Evolutionary conservation across 2,329 filamentous ascomycete genomes (phyloP), one percentile per base, ranked within the genome.

Genomic region (Ascochyta koolunga): DNA sequence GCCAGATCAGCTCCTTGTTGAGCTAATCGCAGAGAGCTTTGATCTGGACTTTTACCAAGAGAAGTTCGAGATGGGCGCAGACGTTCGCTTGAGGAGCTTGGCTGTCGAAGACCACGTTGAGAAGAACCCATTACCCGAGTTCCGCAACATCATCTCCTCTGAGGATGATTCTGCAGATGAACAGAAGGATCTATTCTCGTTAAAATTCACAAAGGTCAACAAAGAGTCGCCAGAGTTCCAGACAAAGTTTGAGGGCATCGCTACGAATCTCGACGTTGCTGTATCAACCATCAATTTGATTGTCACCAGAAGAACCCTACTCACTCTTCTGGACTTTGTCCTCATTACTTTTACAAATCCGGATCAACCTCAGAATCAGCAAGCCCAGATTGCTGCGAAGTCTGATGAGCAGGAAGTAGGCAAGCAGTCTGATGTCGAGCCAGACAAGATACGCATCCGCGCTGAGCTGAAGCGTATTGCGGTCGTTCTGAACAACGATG

Each of bases 121-220:
- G 63, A 82, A 95, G 61, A 89, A 93, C 48, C 87, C 92, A 0
- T 80, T 90, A 0, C 88, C 89, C 7, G 93, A 98, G 68, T 99
- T 99, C 80, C 96, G 95, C 76, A 93, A 93, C 22, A 96, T 99
- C 44, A 86, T 99, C n/a, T 96, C 93, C 0, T 97, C 95, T 1
- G 93, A 96, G 68, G 86, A 89, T 22, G 83, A 82, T 35, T 78
- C 82, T 50, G 76, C 88, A 39, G 85, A 89, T 54, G 87, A 90
- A 56, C 85, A 90, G 55, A 91, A 86, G 58, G 86, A 96, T 64
- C 83, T 99, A 11, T 90, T 99, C 62, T 86, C 88, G 45, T 83
- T 99, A 65, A 96, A 93, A 68, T 96, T 96, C 67, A 83, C 91
- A 56, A 91, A 89, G 70, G 91, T 98, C 54, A 97, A 95, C 66